phyloP scores from a whole-genome alignment of 352 stramenopile species.

The Pythium aquatile region DNA sequence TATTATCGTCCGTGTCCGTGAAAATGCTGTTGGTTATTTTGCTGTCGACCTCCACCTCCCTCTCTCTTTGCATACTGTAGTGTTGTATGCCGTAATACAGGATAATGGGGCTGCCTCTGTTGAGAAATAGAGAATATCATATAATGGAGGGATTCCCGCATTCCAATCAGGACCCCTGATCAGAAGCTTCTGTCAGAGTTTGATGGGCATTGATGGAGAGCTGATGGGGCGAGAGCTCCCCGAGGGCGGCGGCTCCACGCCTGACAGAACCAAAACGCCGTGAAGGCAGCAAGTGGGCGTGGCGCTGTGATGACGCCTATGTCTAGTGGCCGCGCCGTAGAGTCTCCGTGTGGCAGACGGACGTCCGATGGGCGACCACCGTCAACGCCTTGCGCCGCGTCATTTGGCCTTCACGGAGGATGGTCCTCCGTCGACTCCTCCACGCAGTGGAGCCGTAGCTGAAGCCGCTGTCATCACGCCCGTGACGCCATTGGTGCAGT shows the following conservation, averaged over 20 bases:
- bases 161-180: not conserved
- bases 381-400: constrained; percentile 10
- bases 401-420: constrained; percentile 3
- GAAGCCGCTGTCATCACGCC: constrained; percentile 2
- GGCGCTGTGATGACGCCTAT: too few species aligned
- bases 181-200: too few species aligned
- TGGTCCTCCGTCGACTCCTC: not conserved
- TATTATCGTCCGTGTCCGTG: not conserved
- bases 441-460: not conserved
- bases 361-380: not conserved
- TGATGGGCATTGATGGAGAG: too few species aligned
- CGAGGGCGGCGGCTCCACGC: too few species aligned
- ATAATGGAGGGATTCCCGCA: not conserved
- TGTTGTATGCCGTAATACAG: not conserved
- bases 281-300: too few species aligned
- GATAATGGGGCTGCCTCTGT: not conserved
- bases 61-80: not conserved
- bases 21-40: constrained; percentile 3
- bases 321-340: too few species aligned
- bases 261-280: too few species aligned
- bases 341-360: not conserved
- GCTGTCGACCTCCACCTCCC: not conserved
- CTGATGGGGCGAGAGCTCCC: too few species aligned
- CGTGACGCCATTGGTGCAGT: not conserved
- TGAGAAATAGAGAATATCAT: not conserved